Conservation (phyloP, 192 early-diverging fungal genomes). For the Physocladia obscura region DNA sequence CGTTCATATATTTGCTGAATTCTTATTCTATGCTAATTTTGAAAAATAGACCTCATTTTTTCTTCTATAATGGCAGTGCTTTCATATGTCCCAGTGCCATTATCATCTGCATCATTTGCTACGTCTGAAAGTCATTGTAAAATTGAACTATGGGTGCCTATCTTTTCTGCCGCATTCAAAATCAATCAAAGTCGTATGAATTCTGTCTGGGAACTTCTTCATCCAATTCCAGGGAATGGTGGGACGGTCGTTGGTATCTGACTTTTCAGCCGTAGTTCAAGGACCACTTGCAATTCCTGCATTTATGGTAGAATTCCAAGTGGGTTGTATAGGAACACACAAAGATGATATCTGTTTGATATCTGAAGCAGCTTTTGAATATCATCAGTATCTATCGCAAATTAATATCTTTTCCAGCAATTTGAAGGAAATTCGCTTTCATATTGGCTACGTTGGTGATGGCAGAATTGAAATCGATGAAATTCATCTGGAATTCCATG, state of each 20-base stretch:
- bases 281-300: background rate
- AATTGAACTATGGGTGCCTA: background rate
- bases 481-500: background rate
- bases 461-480: background rate
- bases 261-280: background rate
- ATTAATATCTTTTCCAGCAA: too few species aligned
- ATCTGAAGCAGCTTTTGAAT: background rate
- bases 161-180: background rate
- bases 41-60: too few species aligned
- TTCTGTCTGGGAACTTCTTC: background rate
- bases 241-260: background rate
- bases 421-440: too few species aligned
- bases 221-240: background rate
- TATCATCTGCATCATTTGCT: too few species aligned
- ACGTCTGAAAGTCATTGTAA: background rate
- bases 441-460: background rate
- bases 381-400: too few species aligned
- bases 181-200: background rate
- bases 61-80: too few species aligned
- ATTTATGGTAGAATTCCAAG: slow-evolving; percentile 3
- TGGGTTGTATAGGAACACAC: background rate
- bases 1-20: background rate
- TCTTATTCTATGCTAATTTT: too few species aligned
- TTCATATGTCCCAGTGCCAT: too few species aligned
- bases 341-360: background rate